phyloP scores from a whole-genome alignment of 116 monocot genomes.

The Thalassia testudinum region DNA sequence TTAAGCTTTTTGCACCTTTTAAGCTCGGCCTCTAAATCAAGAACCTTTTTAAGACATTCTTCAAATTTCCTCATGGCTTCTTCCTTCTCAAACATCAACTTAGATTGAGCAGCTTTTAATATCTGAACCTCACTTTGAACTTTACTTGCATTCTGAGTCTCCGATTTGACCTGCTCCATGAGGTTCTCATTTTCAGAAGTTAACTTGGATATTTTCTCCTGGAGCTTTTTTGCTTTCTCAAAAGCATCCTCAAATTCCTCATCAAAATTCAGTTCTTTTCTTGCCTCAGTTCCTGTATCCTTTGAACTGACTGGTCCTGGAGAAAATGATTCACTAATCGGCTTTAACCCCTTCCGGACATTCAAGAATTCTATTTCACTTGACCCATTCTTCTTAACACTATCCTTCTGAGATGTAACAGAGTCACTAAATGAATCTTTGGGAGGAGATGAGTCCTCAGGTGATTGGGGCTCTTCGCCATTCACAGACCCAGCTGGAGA shows the following conservation, averaged over 20 bases:
- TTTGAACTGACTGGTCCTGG: neutral
- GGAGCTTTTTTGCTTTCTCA: slow-evolving; percentile 1
- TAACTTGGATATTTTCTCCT: slow-evolving; percentile 11
- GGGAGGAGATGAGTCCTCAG: slow-evolving; percentile 30
- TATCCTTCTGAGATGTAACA: slow-evolving; percentile 27
- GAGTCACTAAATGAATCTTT: slow-evolving; percentile 13
- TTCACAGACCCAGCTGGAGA: slow-evolving; percentile 18
- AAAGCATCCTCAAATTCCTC: slow-evolving; percentile 10
- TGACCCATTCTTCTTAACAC: slow-evolving; percentile 24
- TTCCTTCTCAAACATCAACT: slow-evolving; percentile 35
- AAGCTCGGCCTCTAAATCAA: slow-evolving; percentile 20
- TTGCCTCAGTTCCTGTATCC: slow-evolving; percentile 12
- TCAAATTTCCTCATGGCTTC: slow-evolving; percentile 22
- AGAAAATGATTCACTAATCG: slow-evolving; percentile 21
- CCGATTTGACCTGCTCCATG: slow-evolving; percentile 17
- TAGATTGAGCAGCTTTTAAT: slow-evolving; percentile 15
- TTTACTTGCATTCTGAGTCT: slow-evolving; percentile 23
- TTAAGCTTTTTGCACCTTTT: slow-evolving; percentile 29
- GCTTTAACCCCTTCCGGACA: slow-evolving; percentile 24
- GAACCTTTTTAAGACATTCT: slow-evolving; percentile 25
- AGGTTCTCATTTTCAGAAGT: slow-evolving; percentile 20
- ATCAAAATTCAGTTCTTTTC: slow-evolving; percentile 29
- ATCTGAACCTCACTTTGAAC: slow-evolving; percentile 22
- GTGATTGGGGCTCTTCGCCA: neutral
- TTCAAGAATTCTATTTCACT: slow-evolving; percentile 14